Conservation (phyloP, 352 stramenopile species). For the Aphanomyces astaci region DNA sequence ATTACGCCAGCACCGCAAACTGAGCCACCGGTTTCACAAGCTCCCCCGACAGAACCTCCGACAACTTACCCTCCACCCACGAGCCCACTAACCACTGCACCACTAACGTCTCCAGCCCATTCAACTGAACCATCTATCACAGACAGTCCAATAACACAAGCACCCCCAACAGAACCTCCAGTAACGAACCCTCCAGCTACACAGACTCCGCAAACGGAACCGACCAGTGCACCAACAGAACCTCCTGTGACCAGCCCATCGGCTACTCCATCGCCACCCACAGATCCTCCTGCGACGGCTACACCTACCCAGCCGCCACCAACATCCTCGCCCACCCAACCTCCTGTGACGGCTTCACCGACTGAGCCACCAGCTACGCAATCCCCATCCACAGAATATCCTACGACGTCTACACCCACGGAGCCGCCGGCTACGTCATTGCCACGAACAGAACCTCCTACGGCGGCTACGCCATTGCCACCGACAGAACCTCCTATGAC, state of each 20-base stretch:
- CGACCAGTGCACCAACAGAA: constrained; percentile 21
- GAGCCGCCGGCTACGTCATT: background rate
- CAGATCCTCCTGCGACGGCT: constrained; percentile 2
- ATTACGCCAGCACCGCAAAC: background rate
- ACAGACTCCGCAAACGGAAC: constrained; percentile 22
- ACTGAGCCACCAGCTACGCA: background rate
- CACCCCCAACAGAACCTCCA: constrained; percentile 4
- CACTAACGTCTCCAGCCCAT: background rate
- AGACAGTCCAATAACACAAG: background rate
- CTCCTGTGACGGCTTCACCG: background rate
- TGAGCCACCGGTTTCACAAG: background rate
- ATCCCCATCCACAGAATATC: background rate
- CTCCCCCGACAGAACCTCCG: background rate
- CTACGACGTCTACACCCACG: constrained; percentile 7
- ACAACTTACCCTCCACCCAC: background rate
- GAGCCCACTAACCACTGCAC: background rate
- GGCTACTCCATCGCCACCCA: constrained; percentile 18
- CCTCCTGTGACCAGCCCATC: background rate
- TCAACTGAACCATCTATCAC: background rate
- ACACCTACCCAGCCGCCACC: background rate
- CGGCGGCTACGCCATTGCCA: background rate
- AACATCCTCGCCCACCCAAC: background rate
- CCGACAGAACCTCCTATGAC: constrained; percentile 14
- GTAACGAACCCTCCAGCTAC: background rate
- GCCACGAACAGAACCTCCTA: background rate